Conservation (phyloP, 176 grass and related monocot genomes). For the Zea luxurians region DNA sequence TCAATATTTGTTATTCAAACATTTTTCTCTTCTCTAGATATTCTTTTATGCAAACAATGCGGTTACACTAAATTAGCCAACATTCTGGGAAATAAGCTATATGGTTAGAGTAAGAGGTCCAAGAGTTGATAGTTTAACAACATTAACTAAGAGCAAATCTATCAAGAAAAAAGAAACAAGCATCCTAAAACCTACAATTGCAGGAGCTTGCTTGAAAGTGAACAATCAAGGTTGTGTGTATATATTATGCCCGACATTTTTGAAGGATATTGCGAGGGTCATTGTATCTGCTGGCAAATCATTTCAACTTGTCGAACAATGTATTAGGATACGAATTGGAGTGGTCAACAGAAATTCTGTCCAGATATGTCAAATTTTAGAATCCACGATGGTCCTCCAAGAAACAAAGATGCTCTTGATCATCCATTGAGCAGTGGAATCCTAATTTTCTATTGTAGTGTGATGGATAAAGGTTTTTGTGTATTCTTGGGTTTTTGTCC, state of each 20-base stretch:
- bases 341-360: conserved; percentile 30
- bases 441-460: too few relatives aligned
- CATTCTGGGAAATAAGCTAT: conserved; percentile 99
- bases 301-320: conserved; percentile 83
- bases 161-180: conserved; percentile 48
- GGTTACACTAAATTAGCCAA: conserved; percentile 74
- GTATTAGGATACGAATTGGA: conserved; percentile 13
- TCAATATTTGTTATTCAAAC: conserved; percentile 23
- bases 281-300: conserved; percentile 96
- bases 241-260: conserved; percentile 64
- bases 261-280: conserved; percentile 64
- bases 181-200: conserved; percentile 37
- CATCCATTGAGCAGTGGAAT: too few relatives aligned
- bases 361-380: conserved; percentile 24
- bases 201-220: conserved; percentile 31
- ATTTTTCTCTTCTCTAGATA: conserved; percentile 58
- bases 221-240: conserved; percentile 47
- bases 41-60: conserved; percentile 80
- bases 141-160: conserved; percentile 35
- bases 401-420: conserved; percentile 30
- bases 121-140: conserved; percentile 33
- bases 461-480: too few relatives aligned
- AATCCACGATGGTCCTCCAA: conserved; percentile 25
- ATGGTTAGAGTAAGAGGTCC: conserved; percentile 56
- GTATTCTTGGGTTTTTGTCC: too few relatives aligned